phyloP scores from a whole-genome alignment of 2,329 filamentous ascomycete genomes.

The Fusarium bulbicola region DNA sequence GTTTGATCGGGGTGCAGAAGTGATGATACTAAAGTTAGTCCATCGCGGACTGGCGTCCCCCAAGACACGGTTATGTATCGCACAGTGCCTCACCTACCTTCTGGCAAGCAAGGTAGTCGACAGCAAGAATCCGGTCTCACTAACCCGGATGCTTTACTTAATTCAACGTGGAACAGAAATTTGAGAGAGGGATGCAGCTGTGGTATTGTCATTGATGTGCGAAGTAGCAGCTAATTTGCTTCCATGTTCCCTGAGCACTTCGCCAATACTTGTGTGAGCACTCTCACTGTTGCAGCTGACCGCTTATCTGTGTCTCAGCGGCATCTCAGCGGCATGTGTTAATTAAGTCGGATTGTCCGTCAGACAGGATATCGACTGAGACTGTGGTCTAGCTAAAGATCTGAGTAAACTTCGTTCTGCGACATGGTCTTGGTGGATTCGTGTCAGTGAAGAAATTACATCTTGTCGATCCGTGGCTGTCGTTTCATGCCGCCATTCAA shows the following conservation, averaged over 20 bases:
- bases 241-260: not conserved
- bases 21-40: slow-evolving; percentile 18
- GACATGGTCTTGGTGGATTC: not conserved
- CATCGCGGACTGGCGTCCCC: slow-evolving; percentile 6
- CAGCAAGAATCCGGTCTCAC: not conserved
- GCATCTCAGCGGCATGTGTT: slow-evolving; percentile 14
- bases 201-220: not conserved
- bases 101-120: not conserved
- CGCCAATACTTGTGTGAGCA: not conserved
- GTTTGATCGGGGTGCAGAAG: slow-evolving; percentile 31
- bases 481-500: not conserved
- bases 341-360: not conserved
- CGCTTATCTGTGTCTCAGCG: slow-evolving; percentile 5
- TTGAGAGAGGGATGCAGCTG: not conserved
- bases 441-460: slow-evolving; percentile 2
- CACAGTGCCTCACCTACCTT: not conserved
- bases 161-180: not conserved
- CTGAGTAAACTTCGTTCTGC: not conserved
- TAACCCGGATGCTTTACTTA: not conserved
- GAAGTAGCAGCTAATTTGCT: not conserved
- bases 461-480: not conserved
- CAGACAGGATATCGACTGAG: slow-evolving; percentile 6
- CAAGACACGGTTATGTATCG: slow-evolving; percentile 7
- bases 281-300: not conserved
- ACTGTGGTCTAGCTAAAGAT: not conserved